Evolutionary conservation across 2,329 filamentous ascomycete genomes (phyloP), one percentile per base, ranked within the genome.

Genomic region (Diaporthe sp.): DNA sequence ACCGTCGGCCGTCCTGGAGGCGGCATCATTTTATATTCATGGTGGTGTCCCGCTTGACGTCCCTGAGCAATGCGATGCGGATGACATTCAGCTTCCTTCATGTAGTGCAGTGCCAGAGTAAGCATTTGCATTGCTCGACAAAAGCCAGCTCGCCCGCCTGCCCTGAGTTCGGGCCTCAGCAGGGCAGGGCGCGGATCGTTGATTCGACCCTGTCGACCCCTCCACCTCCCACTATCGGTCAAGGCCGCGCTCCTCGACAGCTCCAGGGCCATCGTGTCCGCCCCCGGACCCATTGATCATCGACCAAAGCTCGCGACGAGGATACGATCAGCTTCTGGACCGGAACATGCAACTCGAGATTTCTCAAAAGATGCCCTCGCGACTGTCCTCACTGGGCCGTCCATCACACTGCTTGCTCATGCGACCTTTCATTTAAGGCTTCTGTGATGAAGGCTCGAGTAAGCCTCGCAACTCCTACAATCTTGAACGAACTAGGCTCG

Each of bases 211-310:
- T 54, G 45, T 33, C 47, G 45, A 52, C 22, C 22, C 47, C 45
- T 68, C 64, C 28, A 33, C 35, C 57, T 25, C 57, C 57, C 35
- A 52, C 47, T 55, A 33, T 64, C 70, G 70, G 70, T 45, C 57
- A 54, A 72, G 54, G 57, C 70, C 70, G 70, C 57, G 57, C 35
- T 30, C 33, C 33, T 72, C 70, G 13, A 64, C 57, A 64, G 30
- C 70, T 55, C 40, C 47, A 64, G 38, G 60, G 58, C 35, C 60
- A 54, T 35, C 57, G 70, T 13, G 64, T 64, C 57, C 57, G 60
- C 60, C 50, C 45, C 70, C 57, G 47, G 70, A 54, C 58, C 70
- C 70, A 61, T 72, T 64, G 70, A 72, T 72, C 57, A 54, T 33
- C 70, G n/a, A 64, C 45, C 47, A 64, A 66, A 54, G 19, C 58